These are phyloP conservation scores for Rubroboletus pulcherrimus DNA, from an alignment of 768 basidiomycete genomes.

Conservation along the genomic window DNA sequence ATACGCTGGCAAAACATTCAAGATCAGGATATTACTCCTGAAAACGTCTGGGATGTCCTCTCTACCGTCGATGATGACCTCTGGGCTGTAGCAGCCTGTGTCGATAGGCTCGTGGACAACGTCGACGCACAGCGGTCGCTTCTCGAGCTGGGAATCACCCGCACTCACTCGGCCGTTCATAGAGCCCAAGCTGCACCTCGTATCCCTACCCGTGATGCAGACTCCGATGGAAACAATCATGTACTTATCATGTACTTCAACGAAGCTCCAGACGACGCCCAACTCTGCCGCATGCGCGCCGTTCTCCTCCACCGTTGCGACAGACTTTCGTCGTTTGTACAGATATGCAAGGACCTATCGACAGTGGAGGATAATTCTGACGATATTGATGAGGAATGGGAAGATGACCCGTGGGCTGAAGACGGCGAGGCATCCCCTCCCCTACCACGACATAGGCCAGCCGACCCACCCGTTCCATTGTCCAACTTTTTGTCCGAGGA, in stretches of 20 bases:
- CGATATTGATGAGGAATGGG: constrained; percentile 44
- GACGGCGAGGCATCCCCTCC: constrained; percentile 30
- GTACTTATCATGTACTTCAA: constrained; percentile 52
- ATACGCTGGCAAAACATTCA: constrained; percentile 53
- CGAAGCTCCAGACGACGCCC: constrained; percentile 55
- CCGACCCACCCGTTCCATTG: constrained; percentile 49
- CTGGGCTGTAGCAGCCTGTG: constrained; percentile 75
- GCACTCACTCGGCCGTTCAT: constrained; percentile 49
- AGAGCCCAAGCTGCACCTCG: constrained; percentile 41
- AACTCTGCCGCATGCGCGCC: constrained; percentile 60
- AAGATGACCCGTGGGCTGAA: constrained; percentile 67
- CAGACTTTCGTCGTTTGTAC: constrained; percentile 66
- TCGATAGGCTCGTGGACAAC: constrained; percentile 63
- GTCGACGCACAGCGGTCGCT: constrained; percentile 52
- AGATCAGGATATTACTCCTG: constrained; percentile 55
- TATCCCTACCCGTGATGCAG: constrained; percentile 17
- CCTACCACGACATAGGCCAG: constrained; percentile 16
- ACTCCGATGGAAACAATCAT: constrained; percentile 16
- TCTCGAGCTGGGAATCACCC: constrained; percentile 58
- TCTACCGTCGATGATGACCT: constrained; percentile 57
- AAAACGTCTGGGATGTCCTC: constrained; percentile 47
- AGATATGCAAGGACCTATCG: constrained; percentile 48
- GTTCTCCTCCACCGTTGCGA: constrained; percentile 68
- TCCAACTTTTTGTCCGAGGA: constrained; percentile 60
- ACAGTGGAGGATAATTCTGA: constrained; percentile 24